Conservation (phyloP, 2,329 filamentous ascomycete genomes). For the Verticillium alfalfae region DNA sequence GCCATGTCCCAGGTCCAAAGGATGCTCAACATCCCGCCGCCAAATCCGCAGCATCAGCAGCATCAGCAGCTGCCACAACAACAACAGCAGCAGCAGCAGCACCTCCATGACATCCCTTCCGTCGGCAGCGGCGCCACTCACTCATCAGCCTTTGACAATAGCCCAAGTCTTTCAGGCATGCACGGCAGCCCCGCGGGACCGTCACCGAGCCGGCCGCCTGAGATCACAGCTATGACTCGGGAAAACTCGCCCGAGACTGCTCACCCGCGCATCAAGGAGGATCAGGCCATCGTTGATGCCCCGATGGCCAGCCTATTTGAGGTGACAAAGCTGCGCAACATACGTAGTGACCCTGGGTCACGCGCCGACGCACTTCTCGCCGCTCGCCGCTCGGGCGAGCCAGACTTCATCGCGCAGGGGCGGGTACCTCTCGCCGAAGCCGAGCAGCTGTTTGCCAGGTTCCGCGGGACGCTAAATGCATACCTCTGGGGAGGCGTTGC, state of each 20-base stretch:
- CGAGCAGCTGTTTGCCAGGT: constrained; percentile 36
- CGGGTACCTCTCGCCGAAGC: constrained; percentile 38
- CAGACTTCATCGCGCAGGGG: constrained; percentile 40
- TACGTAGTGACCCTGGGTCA: constrained; percentile 20
- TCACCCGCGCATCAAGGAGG: constrained; percentile 26
- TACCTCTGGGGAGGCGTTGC: constrained; percentile 45
- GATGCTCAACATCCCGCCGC: constrained; percentile 7
- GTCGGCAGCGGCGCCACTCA: constrained; percentile 2
- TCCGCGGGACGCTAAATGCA: constrained; percentile 22
- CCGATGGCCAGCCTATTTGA: constrained; percentile 50
- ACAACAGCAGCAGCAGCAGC: neutral
- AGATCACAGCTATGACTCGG: constrained; percentile 23
- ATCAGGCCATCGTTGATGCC: constrained; percentile 33
- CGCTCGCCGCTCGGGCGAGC: constrained; percentile 14
- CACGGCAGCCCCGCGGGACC: constrained; percentile 12
- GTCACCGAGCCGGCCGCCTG: constrained; percentile 12
- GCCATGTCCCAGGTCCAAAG: constrained; percentile 19
- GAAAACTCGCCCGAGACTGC: constrained; percentile 28
- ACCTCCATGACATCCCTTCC: neutral
- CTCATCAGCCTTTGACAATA: constrained; percentile 3
- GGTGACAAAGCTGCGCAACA: constrained; percentile 33
- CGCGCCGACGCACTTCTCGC: constrained; percentile 19
- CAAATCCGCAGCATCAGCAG: constrained; percentile 1
- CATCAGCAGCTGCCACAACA: neutral
- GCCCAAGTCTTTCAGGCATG: constrained; percentile 5